A percentile compares a stretch with the other conserved stretches of the same genome.
phyloP scores from a whole-genome alignment of 1,284 basidiomycete species.

The Anthracocystis panici-leucophaei region DNA sequence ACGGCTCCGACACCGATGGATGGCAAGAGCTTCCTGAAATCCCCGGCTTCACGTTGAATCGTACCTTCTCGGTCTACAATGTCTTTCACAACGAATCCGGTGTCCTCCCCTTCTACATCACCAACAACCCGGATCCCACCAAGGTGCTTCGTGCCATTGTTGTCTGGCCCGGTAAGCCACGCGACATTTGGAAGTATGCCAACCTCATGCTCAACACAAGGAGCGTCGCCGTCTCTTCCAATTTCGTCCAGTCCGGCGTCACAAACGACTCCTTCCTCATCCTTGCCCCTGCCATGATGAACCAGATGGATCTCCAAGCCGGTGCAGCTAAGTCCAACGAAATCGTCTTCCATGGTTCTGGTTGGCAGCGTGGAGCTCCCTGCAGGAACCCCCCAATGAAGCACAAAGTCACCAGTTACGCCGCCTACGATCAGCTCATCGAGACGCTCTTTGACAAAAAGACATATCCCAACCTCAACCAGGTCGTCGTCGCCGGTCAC shows the following conservation, averaged over 20 bases:
- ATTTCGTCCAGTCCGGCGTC: slow-evolving; percentile 22
- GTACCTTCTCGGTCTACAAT: slow-evolving; percentile 40
- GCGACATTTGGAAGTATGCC: slow-evolving; percentile 64
- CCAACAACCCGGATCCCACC: slow-evolving; percentile 32
- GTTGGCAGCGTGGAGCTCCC: slow-evolving; percentile 57
- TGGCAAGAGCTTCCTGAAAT: slow-evolving; percentile 45
- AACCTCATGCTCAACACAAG: slow-evolving; percentile 56
- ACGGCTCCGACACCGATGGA: slow-evolving; percentile 70
- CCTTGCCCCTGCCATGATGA: slow-evolving; percentile 40
- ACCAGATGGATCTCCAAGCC: slow-evolving; percentile 38
- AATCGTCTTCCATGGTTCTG: slow-evolving; percentile 37
- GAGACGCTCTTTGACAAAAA: slow-evolving; percentile 50
- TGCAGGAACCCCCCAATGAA: slow-evolving; percentile 50
- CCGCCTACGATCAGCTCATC: slow-evolving; percentile 55
- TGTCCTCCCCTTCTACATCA: slow-evolving; percentile 58
- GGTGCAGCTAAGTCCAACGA: slow-evolving; percentile 49
- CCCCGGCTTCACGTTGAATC: slow-evolving; percentile 46
- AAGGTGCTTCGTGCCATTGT: slow-evolving; percentile 52
- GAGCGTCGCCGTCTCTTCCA: slow-evolving; percentile 36
- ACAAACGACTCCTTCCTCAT: slow-evolving; percentile 46
- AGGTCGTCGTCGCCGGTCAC: slow-evolving; percentile 64
- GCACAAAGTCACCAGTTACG: slow-evolving; percentile 49
- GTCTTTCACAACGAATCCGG: slow-evolving; percentile 42
- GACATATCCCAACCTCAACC: slow-evolving; percentile 61
- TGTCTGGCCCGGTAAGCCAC: slow-evolving; percentile 56